Evolutionary conservation across 2,329 filamentous ascomycete genomes (phyloP), one percentile per base, ranked within the genome.

Genomic region (Hortaea werneckii): DNA sequence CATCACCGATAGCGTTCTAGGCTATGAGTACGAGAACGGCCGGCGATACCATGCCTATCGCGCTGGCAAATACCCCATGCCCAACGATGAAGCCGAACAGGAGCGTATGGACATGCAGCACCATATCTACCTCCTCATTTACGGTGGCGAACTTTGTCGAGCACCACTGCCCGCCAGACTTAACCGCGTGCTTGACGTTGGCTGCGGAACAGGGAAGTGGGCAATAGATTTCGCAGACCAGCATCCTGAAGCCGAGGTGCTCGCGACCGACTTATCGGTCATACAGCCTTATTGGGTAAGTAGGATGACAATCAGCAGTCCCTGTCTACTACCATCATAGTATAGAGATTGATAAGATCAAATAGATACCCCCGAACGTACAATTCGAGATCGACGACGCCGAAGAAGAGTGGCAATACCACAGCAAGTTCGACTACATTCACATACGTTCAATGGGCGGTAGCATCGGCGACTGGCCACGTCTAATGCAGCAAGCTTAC

Each of bases 101-200:
- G 48, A 53, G 29, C 51, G 52, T 26, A 58, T 61, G 29, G 42
- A 48, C 13, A 13, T 48, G 13, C 41, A 40, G 20, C 46, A 57
- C 46, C 48, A 52, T 40, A 44, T 47, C 32, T 48, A 47, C 34
- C 44, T 42, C 35, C 43, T 50, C 10, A 41, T 44, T 26, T 45
- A 53, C n/a, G 43, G 48, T 27, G 49, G 48, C 29, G 40, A 34
- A 8, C 42, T 49, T 2, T 38, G 38, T 10, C 28, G 47, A n/a
- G 45, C 5, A 66, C 67, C 2, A 68, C 70, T 2, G 13, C 55
- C 69, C 13, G 10, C 37, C 5, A 55, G 56, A 4, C 61, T 63
- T 1, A 57, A 62, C 26, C 60, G 63, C 12, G 65, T 73, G 9
- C 61, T 74, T 13, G 72, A 74, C 53, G 53, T 73, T 20, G 71